Conservation (phyloP, 1,284 basidiomycete genomes). For the Prillingera fragicola region DNA sequence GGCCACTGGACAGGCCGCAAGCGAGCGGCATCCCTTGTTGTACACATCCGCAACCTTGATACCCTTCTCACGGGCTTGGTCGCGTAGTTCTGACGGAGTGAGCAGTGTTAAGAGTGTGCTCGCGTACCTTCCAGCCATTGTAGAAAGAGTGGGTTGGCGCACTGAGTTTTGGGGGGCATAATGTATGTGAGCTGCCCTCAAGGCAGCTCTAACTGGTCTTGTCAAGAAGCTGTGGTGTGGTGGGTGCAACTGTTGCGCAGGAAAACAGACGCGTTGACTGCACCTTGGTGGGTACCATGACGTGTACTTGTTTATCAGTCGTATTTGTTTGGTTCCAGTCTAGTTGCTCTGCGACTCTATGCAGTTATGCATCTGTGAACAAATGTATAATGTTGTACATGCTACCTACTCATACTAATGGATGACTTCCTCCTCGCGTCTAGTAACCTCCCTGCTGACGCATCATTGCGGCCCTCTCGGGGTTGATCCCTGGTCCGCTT, state of each 20-base stretch:
- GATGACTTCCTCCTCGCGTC: neutral
- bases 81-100: constrained; percentile 32
- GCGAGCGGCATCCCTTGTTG: constrained; percentile 34
- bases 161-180: constrained; percentile 7
- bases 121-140: constrained; percentile 41
- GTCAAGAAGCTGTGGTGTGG: neutral
- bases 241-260: neutral
- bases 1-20: constrained; percentile 37
- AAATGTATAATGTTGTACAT: neutral
- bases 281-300: neutral
- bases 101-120: neutral
- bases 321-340: constrained; percentile 2
- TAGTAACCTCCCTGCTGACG: constrained; percentile 1
- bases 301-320: neutral
- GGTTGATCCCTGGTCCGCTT: constrained; percentile 27
- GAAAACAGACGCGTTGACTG: neutral
- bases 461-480: constrained; percentile 25
- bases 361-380: neutral
- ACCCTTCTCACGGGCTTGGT: constrained; percentile 35
- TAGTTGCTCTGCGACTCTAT: neutral
- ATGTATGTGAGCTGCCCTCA: neutral
- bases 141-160: constrained; percentile 47
- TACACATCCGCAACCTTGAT: constrained; percentile 38
- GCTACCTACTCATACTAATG: neutral
- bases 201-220: neutral